phyloP scores from a whole-genome alignment of 352 stramenopile species.

The Globisporangium canariense region DNA sequence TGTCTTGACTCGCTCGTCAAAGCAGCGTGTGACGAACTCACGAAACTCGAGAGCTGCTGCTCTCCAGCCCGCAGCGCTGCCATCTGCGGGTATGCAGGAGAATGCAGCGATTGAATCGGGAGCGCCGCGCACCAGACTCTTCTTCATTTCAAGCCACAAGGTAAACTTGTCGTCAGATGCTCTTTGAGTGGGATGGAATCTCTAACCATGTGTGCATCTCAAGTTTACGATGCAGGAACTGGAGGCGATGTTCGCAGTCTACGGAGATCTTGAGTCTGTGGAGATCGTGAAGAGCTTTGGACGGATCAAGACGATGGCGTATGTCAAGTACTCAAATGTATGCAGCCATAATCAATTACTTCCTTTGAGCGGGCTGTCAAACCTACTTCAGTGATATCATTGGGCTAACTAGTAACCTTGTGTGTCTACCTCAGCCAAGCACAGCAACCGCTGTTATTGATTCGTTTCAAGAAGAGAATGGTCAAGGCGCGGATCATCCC shows the following conservation, averaged over 20 bases:
- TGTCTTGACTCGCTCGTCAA: constrained; percentile 27
- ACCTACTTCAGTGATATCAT: background rate
- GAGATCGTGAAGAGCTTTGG: constrained; percentile 74
- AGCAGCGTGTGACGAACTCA: constrained; percentile 36
- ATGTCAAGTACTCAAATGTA: constrained; percentile 68
- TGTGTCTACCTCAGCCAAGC: constrained; percentile 23
- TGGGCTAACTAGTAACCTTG: too few relatives aligned
- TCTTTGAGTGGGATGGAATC: background rate
- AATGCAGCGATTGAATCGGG: constrained; percentile 1
- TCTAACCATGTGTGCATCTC: background rate
- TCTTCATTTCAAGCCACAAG: constrained; percentile 76
- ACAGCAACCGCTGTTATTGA: constrained; percentile 54
- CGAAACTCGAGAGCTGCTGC: constrained; percentile 12
- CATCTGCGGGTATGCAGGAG: constrained; percentile 11
- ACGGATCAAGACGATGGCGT: constrained; percentile 84
- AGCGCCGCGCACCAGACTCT: constrained; percentile 34
- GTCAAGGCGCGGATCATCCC: constrained; percentile 23
- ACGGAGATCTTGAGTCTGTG: constrained; percentile 70
- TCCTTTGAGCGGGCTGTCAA: background rate
- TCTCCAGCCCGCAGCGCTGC: constrained; percentile 10
- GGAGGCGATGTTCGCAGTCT: constrained; percentile 79
- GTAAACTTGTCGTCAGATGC: constrained; percentile 18
- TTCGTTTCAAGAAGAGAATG: constrained; percentile 38
- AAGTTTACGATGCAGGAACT: constrained; percentile 80
- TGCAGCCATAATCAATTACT: background rate